Percentiles rank a stretch among this genome's conserved stretches.
phyloP scores from a whole-genome alignment of 306 rosid species.

The Malus orientalis region DNA sequence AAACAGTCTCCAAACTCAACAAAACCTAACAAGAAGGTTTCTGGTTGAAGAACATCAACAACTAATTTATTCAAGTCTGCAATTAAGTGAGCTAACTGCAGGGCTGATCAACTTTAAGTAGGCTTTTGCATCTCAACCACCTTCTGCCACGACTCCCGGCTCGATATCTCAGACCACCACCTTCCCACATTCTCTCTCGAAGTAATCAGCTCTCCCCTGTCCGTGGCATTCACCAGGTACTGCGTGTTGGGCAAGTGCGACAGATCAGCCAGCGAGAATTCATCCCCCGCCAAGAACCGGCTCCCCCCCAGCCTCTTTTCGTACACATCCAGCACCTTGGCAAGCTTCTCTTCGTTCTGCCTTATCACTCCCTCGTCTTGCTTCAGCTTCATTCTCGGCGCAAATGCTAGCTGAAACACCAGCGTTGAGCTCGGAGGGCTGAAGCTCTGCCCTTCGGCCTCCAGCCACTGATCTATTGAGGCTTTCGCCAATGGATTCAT shows the following conservation, averaged over 20 bases:
- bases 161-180: slow-evolving; percentile 83
- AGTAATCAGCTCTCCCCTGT: slow-evolving; percentile 35
- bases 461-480: slow-evolving; percentile 80
- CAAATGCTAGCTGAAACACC: slow-evolving; percentile 75
- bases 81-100: background rate
- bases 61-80: background rate
- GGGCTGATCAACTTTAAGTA: background rate
- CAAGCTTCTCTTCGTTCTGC: slow-evolving; percentile 48
- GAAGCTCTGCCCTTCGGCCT: slow-evolving; percentile 77
- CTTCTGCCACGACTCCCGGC: slow-evolving; percentile 58
- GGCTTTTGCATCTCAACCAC: slow-evolving; percentile 41
- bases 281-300: slow-evolving; percentile 62
- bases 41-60: background rate
- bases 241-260: slow-evolving; percentile 79
- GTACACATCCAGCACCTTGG: slow-evolving; percentile 63
- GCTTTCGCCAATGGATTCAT: slow-evolving; percentile 54
- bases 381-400: slow-evolving; percentile 68
- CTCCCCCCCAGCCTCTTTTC: slow-evolving; percentile 52
- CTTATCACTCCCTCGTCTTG: slow-evolving; percentile 46
- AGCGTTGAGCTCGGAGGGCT: slow-evolving; percentile 57
- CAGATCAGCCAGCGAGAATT: slow-evolving; percentile 79
- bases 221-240: slow-evolving; percentile 33
- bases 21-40: background rate
- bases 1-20: background rate
- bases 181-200: slow-evolving; percentile 49